phyloP scores from a whole-genome alignment of 768 basidiomycete genomes.

The Tephrocybe sp. region DNA sequence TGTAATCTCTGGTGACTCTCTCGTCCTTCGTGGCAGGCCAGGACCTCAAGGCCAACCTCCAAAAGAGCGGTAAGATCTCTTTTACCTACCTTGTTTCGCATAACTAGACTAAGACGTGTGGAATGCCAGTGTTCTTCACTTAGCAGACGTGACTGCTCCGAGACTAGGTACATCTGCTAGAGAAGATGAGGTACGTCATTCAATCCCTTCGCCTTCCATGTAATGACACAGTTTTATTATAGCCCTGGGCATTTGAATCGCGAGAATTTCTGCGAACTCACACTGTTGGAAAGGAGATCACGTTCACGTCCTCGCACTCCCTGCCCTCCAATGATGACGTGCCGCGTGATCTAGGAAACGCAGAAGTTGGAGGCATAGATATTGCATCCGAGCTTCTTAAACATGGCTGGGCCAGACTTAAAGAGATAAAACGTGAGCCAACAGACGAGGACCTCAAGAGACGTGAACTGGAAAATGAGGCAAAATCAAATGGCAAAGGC shows the following conservation, averaged over 20 bases:
- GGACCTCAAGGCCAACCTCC: conserved; percentile 83
- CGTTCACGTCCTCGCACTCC: conserved; percentile 79
- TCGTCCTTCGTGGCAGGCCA: conserved; percentile 75
- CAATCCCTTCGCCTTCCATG: conserved; percentile 1
- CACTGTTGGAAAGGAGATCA: conserved; percentile 87
- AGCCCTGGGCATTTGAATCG: conserved; percentile 92
- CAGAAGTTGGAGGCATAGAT: conserved; percentile 71
- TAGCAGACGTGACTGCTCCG: conserved; percentile 85
- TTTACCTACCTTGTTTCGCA: background rate
- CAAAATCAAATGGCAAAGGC: conserved; percentile 72
- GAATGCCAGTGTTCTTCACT: conserved; percentile 72
- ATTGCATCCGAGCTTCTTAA: conserved; percentile 74
- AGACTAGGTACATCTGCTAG: conserved; percentile 78
- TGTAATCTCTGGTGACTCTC: conserved; percentile 87
- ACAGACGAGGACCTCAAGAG: conserved; percentile 75
- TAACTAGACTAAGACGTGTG: background rate
- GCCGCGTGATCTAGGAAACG: conserved; percentile 76
- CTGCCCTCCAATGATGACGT: conserved; percentile 73
- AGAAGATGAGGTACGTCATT: conserved; percentile 78
- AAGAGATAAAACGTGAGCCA: conserved; percentile 82
- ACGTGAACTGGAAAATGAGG: conserved; percentile 74
- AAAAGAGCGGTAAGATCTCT: conserved; percentile 71
- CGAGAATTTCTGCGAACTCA: conserved; percentile 88
- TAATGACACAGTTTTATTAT: conserved; percentile 2
- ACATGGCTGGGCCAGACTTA: conserved; percentile 91